These are phyloP conservation scores for Aspergillaceae sp. DNA, from an alignment of 2,329 filamentous ascomycete genomes.

Conservation along the genomic window DNA sequence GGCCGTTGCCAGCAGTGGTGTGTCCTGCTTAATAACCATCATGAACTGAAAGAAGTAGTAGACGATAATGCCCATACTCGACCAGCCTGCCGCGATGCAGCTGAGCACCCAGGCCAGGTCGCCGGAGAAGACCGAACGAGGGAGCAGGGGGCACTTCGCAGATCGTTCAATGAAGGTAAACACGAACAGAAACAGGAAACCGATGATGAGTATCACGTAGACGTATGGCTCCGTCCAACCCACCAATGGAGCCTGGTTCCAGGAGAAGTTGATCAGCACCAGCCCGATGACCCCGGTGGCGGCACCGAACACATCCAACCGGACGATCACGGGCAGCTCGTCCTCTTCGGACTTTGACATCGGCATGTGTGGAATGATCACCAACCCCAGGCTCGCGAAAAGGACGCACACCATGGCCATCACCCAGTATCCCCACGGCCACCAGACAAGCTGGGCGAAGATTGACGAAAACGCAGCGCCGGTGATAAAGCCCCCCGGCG, in stretches of 20 bases:
- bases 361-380: constrained; percentile 10
- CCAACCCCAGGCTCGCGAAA: constrained; percentile 26
- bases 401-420: constrained; percentile 34
- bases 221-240: constrained; percentile 51
- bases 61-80: constrained; percentile 45
- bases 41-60: constrained; percentile 45
- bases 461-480: constrained; percentile 34
- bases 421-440: constrained; percentile 45
- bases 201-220: constrained; percentile 49
- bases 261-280: constrained; percentile 57
- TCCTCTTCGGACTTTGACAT: background rate
- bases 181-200: constrained; percentile 42
- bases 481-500: constrained; percentile 38
- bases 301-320: constrained; percentile 33
- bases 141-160: constrained; percentile 47
- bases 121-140: constrained; percentile 41
- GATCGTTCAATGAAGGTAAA: constrained; percentile 48
- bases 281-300: constrained; percentile 45
- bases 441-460: constrained; percentile 36
- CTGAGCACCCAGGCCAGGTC: constrained; percentile 48
- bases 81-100: constrained; percentile 47
- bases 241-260: constrained; percentile 54
- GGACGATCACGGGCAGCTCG: background rate
- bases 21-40: constrained; percentile 23
- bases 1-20: constrained; percentile 18